phyloP scores from a whole-genome alignment of 2,329 filamentous ascomycete species.

The Phoma sp. region DNA sequence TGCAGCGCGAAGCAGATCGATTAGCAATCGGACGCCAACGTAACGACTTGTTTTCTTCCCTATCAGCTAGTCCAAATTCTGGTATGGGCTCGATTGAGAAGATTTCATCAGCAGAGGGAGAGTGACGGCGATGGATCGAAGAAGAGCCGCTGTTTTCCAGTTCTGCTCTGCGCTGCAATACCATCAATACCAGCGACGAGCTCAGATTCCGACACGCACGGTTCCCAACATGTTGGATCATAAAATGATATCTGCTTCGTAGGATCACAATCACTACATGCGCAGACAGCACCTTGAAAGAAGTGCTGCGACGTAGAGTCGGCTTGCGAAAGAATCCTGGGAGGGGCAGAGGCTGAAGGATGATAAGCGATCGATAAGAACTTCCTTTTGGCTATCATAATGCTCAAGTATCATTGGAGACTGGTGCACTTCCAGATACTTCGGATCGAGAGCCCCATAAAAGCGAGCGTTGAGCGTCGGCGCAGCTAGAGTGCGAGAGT shows the following conservation, averaged over 20 bases:
- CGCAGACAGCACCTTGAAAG: not conserved
- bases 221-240: not conserved
- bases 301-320: not conserved
- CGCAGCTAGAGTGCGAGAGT: not conserved
- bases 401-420: too few relatives aligned
- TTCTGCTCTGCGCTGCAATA: not conserved
- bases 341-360: not conserved
- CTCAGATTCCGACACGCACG: not conserved
- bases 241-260: not conserved
- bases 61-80: not conserved
- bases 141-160: not conserved
- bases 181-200: not conserved
- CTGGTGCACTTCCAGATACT: too few relatives aligned
- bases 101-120: not conserved
- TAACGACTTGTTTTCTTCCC: not conserved
- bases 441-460: not conserved
- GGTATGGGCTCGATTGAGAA: not conserved
- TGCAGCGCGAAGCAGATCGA: conserved; percentile 37
- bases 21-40: conserved; percentile 14
- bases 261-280: not conserved
- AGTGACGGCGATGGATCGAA: not conserved
- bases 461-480: not conserved
- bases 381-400: too few relatives aligned
- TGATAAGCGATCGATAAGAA: not conserved
- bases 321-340: not conserved